Evolutionary conservation across 495 filamentous ascomycete genomes (phyloP).

Genomic region (Antarctomyces pellizariae): DNA sequence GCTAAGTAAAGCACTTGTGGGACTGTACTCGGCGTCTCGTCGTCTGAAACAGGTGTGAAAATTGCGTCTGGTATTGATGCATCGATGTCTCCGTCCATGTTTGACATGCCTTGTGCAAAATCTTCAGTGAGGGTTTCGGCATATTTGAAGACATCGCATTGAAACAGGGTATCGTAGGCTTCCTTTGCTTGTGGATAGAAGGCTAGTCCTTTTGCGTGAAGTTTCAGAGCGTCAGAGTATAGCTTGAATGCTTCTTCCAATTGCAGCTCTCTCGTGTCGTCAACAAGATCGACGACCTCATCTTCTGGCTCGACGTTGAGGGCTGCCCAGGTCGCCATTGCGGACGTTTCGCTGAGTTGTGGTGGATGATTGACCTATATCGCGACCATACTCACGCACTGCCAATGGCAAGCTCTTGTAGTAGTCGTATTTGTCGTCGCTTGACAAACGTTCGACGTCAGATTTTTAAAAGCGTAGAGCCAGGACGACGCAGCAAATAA

Average conservation of each 20-base stretch:
- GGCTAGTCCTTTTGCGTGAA: constrained; percentile 65
- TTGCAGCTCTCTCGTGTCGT: constrained; percentile 85
- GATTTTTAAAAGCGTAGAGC: no score
- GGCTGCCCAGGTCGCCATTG: constrained; percentile 45
- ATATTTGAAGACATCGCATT: constrained; percentile 84
- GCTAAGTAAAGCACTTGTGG: constrained; percentile 79
- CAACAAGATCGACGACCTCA: constrained; percentile 70
- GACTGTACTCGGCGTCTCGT: constrained; percentile 53
- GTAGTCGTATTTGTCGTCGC: no score
- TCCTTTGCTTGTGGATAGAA: constrained; percentile 54
- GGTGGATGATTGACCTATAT: no score
- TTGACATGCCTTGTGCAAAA: constrained; percentile 13
- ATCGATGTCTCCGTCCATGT: constrained; percentile 7
- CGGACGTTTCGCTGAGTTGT: no score
- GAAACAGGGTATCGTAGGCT: constrained; percentile 67
- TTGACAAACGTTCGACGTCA: no score
- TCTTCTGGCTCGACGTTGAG: constrained; percentile 88
- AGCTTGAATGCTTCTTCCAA: constrained; percentile 94
- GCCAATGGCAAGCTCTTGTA: no score
- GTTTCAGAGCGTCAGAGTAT: constrained; percentile 77
- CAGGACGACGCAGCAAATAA: no score
- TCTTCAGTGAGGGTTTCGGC: constrained; percentile 59
- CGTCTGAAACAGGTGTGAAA: constrained; percentile 23
- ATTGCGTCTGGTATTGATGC: no score
- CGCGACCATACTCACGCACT: no score